Conservation (phyloP, 768 basidiomycete genomes). For the Auricularia sp. region DNA sequence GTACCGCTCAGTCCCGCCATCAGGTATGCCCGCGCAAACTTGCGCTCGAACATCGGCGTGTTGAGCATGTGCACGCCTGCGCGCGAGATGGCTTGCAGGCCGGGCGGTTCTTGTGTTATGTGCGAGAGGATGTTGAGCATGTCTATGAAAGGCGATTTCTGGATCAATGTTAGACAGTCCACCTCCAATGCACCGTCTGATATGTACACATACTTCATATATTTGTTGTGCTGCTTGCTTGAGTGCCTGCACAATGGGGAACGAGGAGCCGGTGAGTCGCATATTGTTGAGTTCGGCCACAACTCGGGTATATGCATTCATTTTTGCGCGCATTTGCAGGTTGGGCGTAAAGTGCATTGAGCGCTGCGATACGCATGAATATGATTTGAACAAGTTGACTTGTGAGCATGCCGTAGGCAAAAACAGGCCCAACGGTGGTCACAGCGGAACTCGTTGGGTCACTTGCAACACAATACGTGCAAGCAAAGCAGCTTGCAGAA, state of each 20-base stretch:
- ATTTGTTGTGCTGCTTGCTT: slow-evolving; percentile 56
- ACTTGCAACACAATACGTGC: too few relatives aligned
- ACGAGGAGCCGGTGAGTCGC: slow-evolving; percentile 60
- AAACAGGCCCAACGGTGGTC: too few relatives aligned
- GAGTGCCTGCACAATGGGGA: slow-evolving; percentile 63
- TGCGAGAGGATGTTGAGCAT: slow-evolving; percentile 58
- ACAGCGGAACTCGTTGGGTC: too few relatives aligned
- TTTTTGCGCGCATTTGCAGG: slow-evolving; percentile 80
- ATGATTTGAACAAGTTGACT: too few relatives aligned
- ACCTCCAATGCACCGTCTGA: too few relatives aligned
- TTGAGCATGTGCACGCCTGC: slow-evolving; percentile 76
- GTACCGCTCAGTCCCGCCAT: slow-evolving; percentile 35
- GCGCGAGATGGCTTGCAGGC: slow-evolving; percentile 65
- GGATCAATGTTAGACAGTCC: neutral
- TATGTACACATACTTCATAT: slow-evolving; percentile 39
- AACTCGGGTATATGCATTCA: slow-evolving; percentile 91
- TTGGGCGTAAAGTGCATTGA: slow-evolving; percentile 6
- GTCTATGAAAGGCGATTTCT: slow-evolving; percentile 1
- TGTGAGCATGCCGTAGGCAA: too few relatives aligned
- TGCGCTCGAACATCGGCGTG: slow-evolving; percentile 68
- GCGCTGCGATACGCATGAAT: neutral
- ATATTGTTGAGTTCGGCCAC: slow-evolving; percentile 68
- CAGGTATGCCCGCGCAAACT: slow-evolving; percentile 71
- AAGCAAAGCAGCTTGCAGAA: too few relatives aligned
- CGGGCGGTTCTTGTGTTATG: slow-evolving; percentile 68